Percentiles rank a stretch among this genome's conserved stretches.
phyloP scores from a whole-genome alignment of 179 eudicot species.

The Sideroxylon spinosum region DNA sequence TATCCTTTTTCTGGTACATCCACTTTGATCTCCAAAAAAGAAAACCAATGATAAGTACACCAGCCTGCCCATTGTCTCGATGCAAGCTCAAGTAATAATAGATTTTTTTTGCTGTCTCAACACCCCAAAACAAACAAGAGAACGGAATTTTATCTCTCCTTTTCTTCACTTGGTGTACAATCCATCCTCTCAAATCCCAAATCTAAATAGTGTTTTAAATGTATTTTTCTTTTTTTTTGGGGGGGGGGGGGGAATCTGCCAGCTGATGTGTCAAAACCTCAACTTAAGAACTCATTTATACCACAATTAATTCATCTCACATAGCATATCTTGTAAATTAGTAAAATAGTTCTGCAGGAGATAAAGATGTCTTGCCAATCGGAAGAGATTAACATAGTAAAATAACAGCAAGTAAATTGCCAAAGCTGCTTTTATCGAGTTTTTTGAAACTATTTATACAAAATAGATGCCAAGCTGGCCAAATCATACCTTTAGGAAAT shows the following conservation, averaged over 20 bases:
- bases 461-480: slow-evolving; percentile 10
- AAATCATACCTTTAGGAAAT: slow-evolving; percentile 62
- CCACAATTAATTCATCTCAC: background rate
- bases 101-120: background rate
- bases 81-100: background rate
- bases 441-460: background rate
- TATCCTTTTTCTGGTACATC: background rate
- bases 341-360: background rate
- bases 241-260: too few species aligned
- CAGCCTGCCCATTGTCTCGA: background rate
- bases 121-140: slow-evolving; percentile 1
- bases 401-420: background rate
- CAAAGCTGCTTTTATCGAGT: background rate
- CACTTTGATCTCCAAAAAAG: background rate
- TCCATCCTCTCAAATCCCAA: background rate
- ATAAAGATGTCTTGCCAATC: background rate
- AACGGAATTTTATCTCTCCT: background rate
- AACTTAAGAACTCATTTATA: background rate
- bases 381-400: background rate
- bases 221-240: too few species aligned
- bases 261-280: background rate
- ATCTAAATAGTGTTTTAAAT: background rate
- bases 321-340: background rate
- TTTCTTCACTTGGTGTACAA: background rate
- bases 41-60: background rate